These are phyloP conservation scores for Podaxis carcinomalis DNA, from an alignment of 768 basidiomycete species.

Conservation along the genomic window DNA sequence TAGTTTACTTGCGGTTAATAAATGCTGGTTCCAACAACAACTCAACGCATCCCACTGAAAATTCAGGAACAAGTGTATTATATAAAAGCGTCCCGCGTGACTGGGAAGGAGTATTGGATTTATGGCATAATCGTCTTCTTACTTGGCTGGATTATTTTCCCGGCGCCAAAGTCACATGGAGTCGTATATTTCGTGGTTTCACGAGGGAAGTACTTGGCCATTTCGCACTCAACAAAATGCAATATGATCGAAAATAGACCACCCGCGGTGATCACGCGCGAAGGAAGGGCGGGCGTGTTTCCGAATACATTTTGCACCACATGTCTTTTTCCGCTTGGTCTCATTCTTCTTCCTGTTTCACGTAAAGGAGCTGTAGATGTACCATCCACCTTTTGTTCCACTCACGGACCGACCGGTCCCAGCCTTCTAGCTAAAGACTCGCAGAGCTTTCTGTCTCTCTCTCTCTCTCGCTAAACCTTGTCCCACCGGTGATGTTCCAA, in stretches of 20 bases:
- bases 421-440: neutral
- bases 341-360: neutral
- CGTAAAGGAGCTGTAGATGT: neutral
- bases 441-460: neutral
- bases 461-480: neutral
- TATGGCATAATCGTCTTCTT: neutral
- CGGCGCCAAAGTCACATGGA: neutral
- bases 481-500: constrained; percentile 21
- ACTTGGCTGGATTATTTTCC: neutral
- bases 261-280: neutral
- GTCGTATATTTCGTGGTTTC: neutral
- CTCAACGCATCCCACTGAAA: too few species aligned
- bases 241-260: too few species aligned
- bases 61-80: too few species aligned
- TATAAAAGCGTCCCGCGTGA: too few species aligned
- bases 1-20: too few species aligned
- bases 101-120: neutral
- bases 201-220: too few species aligned
- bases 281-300: neutral
- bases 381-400: neutral
- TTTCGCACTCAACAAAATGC: too few species aligned
- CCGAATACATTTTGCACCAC: neutral
- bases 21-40: too few species aligned
- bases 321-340: neutral
- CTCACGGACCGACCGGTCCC: neutral